Evolutionary conservation across 2,329 filamentous ascomycete species (phyloP), one percentile per base, ranked within the genome.

Genomic region (Botryotinia narcissicola): DNA sequence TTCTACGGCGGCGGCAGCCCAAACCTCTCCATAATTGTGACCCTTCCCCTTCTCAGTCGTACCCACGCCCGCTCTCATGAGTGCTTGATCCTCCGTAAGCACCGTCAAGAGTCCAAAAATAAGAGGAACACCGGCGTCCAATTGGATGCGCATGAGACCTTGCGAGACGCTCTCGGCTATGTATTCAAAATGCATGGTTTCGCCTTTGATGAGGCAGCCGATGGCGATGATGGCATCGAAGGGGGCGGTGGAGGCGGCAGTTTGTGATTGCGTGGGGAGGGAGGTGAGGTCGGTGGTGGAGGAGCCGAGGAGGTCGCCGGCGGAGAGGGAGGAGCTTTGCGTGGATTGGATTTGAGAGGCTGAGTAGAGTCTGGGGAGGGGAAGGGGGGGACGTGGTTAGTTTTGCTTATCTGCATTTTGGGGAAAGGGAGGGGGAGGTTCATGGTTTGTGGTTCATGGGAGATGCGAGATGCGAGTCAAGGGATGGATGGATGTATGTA

Each of bases 181-280:
- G 85, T 99, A 98, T 84, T 99, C 96, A 81, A 99, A 99, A 84
- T 99, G 96, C 94, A 98, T 98, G 10, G 96, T 98, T 84, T 97
- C 93, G 82, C 96, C 96, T 86, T 99, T 99, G 85, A 99, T 98
- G 75, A 99, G 89, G 73, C 97, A 95, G 73, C 96, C 96, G 78
- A 99, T 93, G 71, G 96, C 94, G 77, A 99, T 95, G 76, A 99
- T 90, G 75, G 96, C 96, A 81, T 98, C 95, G 80, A 98, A 98
- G 32, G 94, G 89, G 73, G 86, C 84, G 73, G 87, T 84, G 75
- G 85, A 79, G n/a, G 83, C 78, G 4, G 83, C 77, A 2, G 84
- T 80, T 44, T 83, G 75, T 78, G 66, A 83, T 79, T 35, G 74
- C 16, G 85, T 79, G 73, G 84, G 68, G 76, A 85, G 81, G 22